A percentile compares a stretch with the other conserved stretches of the same genome.
Evolutionary conservation across 1,284 basidiomycete genomes (phyloP).

Genomic region (Vanrija sp.): DNA sequence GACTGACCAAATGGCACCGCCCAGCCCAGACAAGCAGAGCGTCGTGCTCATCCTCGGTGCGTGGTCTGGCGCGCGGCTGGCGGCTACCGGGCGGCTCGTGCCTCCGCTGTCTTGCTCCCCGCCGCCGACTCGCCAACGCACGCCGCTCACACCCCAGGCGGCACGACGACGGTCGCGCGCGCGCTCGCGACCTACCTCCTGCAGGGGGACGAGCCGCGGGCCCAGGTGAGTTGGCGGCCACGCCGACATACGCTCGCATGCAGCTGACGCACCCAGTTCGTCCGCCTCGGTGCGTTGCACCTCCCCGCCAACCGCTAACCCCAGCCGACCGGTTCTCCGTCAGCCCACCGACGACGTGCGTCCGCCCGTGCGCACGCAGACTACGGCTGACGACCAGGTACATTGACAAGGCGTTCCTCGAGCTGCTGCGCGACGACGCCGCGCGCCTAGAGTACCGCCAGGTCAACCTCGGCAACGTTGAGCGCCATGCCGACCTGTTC

Average conservation of each 20-base stretch:
- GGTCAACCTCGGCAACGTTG: conserved; percentile 64
- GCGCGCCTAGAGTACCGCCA: conserved; percentile 63
- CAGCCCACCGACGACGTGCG: conserved; percentile 76
- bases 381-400: conserved; percentile 55
- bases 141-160: conserved; percentile 23
- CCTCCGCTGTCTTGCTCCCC: not conserved
- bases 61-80: conserved; percentile 25
- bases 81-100: too few species aligned
- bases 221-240: conserved; percentile 9
- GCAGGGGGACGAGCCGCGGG: conserved; percentile 12
- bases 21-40: conserved; percentile 2
- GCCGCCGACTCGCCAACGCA: conserved; percentile 5
- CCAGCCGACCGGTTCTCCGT: conserved; percentile 79
- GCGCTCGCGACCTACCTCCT: conserved; percentile 32
- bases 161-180: conserved; percentile 36
- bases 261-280: conserved; percentile 57
- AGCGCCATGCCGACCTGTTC: conserved; percentile 36
- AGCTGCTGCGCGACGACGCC: conserved; percentile 53
- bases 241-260: too few species aligned
- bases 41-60: conserved; percentile 71
- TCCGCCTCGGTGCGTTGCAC: conserved; percentile 58
- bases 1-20: not conserved
- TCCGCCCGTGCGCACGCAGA: conserved; percentile 18
- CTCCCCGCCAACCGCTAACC: conserved; percentile 6
- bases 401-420: conserved; percentile 69